Conservation (phyloP, 805 yeast genomes). For the Candida berthetii region DNA sequence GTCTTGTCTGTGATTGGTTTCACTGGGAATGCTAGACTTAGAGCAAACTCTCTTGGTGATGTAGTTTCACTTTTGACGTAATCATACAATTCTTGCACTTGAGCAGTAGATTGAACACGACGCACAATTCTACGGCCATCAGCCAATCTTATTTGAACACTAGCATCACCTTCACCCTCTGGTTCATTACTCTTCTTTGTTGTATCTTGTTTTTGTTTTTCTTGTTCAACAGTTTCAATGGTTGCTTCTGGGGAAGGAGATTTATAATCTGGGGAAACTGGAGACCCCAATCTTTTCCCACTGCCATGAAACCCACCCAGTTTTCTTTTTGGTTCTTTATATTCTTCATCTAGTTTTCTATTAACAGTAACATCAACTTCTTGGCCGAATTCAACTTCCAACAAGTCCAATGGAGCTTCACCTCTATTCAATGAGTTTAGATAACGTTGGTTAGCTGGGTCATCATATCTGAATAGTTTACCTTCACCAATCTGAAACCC, state of each 20-base stretch:
- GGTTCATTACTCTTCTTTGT: conserved; percentile 17
- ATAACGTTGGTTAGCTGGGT: conserved; percentile 78
- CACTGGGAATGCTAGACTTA: conserved; percentile 81
- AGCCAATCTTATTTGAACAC: conserved; percentile 78
- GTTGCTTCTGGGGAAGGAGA: conserved; percentile 12
- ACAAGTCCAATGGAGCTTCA: conserved; percentile 78
- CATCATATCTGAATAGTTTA: conserved; percentile 78
- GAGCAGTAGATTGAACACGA: conserved; percentile 57
- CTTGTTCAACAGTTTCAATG: conserved; percentile 2
- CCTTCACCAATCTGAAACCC: conserved; percentile 97
- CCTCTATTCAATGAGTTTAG: conserved; percentile 81
- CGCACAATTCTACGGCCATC: conserved; percentile 68
- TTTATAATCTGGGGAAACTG: conserved; percentile 65
- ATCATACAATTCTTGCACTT: conserved; percentile 61
- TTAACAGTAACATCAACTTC: conserved; percentile 89
- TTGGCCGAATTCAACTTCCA: conserved; percentile 84
- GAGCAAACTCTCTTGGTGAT: conserved; percentile 40
- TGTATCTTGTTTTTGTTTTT: conserved; percentile 14
- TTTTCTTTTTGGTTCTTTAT: conserved; percentile 55
- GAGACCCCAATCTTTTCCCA: conserved; percentile 87
- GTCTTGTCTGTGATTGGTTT: conserved; percentile 56
- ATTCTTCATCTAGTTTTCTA: conserved; percentile 77
- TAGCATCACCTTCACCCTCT: conserved; percentile 51
- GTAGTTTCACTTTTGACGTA: conserved; percentile 49
- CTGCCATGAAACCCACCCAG: conserved; percentile 68